Base-by-base conservation (phyloP, 805 yeast species). In the Scheffersomyces spartinae region DNA sequence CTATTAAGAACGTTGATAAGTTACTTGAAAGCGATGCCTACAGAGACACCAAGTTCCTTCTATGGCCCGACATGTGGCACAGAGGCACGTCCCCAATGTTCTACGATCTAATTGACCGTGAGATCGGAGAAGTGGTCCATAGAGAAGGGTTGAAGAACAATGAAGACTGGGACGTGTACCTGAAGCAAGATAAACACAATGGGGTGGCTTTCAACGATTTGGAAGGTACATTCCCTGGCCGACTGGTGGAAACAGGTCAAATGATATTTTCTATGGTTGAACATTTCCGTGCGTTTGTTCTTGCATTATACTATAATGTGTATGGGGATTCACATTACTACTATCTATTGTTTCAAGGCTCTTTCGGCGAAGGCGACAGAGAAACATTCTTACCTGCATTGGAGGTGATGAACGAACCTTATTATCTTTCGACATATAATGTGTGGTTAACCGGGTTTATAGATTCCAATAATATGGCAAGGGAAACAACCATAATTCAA, bases 21-120 rank as follows among this genome's bases (percentile, higher is more conserved):
- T 20, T 38, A 7, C 42, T 42, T 0, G n/a, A 7, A 28, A 34
- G 37, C n/a, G 23, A 31, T 55, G 8, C 26, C 36, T 18, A 21
- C 45, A 7, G 43, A 17, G 18, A 17, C 49, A 7, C 53, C 36
- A 49, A 6, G 53, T 37, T 29, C 24, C 42, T 14, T 24, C 26
- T 55, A 22, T 55, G 60, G 59, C 62, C 61, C 1, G 56, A 53
- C 28, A 30, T 44, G 18, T 52, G 57, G 56, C 55, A 47, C 18
- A 49, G 48, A 34, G 41, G 47, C 7, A 43, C 49, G 2, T 49
- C 57, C 14, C 55, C 60, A 8, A 20, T 36, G 6, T 55, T 34
- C 30, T 55, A 54, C 30, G 49, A 52, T 5, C 42, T 55, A 20
- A 49, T 53, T 6, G 36, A 56, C 14, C 31, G 51, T 20, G 35